Evolutionary conservation across 768 basidiomycete genomes (phyloP), one percentile per base, ranked within the genome.

Genomic region (Gloeopeniophorella convolvens): DNA sequence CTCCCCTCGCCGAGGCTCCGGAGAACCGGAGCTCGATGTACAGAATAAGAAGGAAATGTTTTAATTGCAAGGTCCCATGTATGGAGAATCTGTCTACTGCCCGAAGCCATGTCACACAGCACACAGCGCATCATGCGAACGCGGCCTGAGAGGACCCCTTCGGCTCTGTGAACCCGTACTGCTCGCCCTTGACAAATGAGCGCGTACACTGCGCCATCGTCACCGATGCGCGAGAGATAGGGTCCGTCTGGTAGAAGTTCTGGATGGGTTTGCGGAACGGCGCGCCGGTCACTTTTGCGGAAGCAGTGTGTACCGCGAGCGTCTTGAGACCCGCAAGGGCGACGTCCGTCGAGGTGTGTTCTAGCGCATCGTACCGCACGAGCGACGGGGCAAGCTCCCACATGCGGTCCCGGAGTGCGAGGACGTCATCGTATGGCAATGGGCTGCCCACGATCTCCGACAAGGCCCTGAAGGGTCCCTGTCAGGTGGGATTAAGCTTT

Each of bases 201-300:
- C 85, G 82, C 12, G 87, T 88, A 65, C 92, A 95, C 59, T 92
- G 87, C 1, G 92, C 93, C 93, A 96, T 96, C 30, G 93, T 94
- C 30, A 90, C 86, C n/a, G 89, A 91, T 80, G 90, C 89, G 75
- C 94, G 75, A 36, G 91, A 93, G 64, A 98, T 91, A 23, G 89
- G 81, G 67, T 97, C 95, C 9, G 95, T 97, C 69, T 91, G 84
- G 70, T 97, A 99, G 70, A 98, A 98, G 72, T 96, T 96, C 43
- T 69, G 59, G 57, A 99, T 85, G 0, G 92, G 88, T 68, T 84
- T 88, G 67, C 73, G 75, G 68, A 96, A 82, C 16, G 79, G 70
- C 34, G 67, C 67, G 16, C 79, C 75, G n/a, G 74, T 69, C 39
- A 76, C 73, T 66, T 82, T 84, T 27, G 76, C 74, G 3, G 70